phyloP scores from a whole-genome alignment of 2,329 filamentous ascomycete species.

The Sordariomycetes sp. region DNA sequence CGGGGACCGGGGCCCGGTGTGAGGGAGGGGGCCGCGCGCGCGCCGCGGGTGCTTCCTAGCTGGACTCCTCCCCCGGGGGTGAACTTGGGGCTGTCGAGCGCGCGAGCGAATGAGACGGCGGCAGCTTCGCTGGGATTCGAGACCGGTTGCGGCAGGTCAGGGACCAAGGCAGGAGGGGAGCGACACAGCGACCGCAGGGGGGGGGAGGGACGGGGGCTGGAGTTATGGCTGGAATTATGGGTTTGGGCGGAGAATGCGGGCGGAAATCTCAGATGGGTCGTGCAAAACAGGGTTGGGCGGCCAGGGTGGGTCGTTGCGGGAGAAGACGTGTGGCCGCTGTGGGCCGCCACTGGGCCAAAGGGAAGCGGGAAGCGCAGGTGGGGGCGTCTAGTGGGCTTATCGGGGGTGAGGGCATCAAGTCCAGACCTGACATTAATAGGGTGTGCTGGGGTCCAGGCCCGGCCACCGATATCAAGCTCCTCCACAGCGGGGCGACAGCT shows the following conservation, averaged over 20 bases:
- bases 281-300: not conserved
- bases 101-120: not conserved
- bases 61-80: not conserved
- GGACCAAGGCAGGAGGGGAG: not conserved
- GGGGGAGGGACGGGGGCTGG: not conserved
- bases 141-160: not conserved
- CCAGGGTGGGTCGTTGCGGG: not conserved
- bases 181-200: not conserved
- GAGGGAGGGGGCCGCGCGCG: not conserved
- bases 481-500: no score
- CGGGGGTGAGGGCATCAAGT: not conserved
- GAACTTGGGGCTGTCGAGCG: not conserved
- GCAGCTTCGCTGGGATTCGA: not conserved
- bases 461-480: no score
- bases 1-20: not conserved
- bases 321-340: slow-evolving; percentile 1
- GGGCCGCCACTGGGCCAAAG: not conserved
- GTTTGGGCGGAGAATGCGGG: slow-evolving; percentile 3
- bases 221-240: slow-evolving; percentile 4
- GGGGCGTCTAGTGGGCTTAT: not conserved
- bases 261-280: not conserved
- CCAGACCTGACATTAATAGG: no score
- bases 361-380: not conserved
- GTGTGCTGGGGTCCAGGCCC: no score
- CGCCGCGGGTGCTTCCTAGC: not conserved